Base-by-base conservation (phyloP, 1,139 yeast genomes). In the Tardiomyces blankii region DNA sequence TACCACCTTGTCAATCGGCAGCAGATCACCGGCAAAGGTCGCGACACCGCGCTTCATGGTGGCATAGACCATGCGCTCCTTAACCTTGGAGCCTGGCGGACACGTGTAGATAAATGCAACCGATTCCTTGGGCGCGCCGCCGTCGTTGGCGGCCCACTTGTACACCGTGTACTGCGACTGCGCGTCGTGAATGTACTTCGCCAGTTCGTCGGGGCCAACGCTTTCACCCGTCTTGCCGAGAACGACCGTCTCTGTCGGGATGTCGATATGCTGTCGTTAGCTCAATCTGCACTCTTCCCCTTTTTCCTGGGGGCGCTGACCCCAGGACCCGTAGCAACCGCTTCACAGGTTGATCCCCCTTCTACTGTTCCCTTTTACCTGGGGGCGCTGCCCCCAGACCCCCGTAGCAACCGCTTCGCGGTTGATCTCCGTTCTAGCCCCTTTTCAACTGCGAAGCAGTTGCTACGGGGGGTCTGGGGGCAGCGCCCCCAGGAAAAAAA, bases 41-140 rank as follows among this genome's bases (percentile, higher is more conserved):
- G 81, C 64, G 48, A 86, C 74, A 2, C 87, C 84, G 49, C 74
- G 77, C 57, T 88, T 82, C 51, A 81, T 82, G 2, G 95, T 76
- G 1, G 97, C 97, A 59, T 87, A 88, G 42, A 89, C 64, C 97
- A 91, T 91, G 55, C 97, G 75, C 47, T 88, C 94, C 63, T 82
- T 84, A 42, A 91, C 93, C 62, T 81, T 81, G 25, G 96, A 83
- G 1, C 91, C 88, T 0, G 93, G 78, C 2, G 98, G 97, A 63
- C 96, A 89, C 6, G 91, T 75, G 60, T 87, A 87, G 38, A 89
- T 77, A 61, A 91, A 87, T 32, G 74, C 75, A 43, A 60, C 58
- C 38, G 63, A 45, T 16, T 41, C 49, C 14, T 44, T 33, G 43
- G 48, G 44, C 9, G 35, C 35, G 16, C 35, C 35, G 11, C 16